Evolutionary conservation across 2,329 filamentous ascomycete species (phyloP).

Genomic region (Boeremia exigua): DNA sequence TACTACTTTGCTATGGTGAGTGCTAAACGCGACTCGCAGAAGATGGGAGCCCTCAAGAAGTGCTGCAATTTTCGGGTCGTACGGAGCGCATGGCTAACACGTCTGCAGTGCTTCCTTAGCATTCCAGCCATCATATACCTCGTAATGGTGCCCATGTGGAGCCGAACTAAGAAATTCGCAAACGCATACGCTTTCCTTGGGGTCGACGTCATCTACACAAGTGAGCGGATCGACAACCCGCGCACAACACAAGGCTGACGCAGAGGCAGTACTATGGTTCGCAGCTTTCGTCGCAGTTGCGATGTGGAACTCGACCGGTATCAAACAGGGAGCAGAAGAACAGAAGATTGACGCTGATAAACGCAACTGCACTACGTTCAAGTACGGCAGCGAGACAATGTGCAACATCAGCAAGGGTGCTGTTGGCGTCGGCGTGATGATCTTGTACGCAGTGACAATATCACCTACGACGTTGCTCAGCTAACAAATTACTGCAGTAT

Average conservation of each 20-base stretch:
- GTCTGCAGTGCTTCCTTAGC: slow-evolving; percentile 62
- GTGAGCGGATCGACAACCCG: neutral
- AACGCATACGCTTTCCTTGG: slow-evolving; percentile 66
- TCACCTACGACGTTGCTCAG: neutral
- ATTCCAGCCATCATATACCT: slow-evolving; percentile 66
- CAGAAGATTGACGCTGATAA: slow-evolving; percentile 49
- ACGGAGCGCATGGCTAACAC: slow-evolving; percentile 23
- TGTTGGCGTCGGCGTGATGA: slow-evolving; percentile 62
- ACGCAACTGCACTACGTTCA: slow-evolving; percentile 61
- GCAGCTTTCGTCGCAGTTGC: slow-evolving; percentile 63
- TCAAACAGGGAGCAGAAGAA: slow-evolving; percentile 56
- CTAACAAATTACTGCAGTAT: slow-evolving; percentile 48
- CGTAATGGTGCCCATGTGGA: slow-evolving; percentile 66
- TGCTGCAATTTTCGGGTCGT: neutral
- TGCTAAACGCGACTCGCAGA: neutral
- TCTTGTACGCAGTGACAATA: slow-evolving; percentile 56
- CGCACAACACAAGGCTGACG: slow-evolving; percentile 1
- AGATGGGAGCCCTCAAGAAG: neutral
- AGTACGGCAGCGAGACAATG: slow-evolving; percentile 60
- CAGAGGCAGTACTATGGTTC: slow-evolving; percentile 60
- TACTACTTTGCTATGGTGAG: slow-evolving; percentile 66
- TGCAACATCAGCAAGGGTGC: slow-evolving; percentile 64
- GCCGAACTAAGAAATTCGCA: slow-evolving; percentile 62
- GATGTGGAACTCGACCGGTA: slow-evolving; percentile 62
- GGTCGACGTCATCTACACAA: slow-evolving; percentile 58